Evolutionary conservation across 2,329 filamentous ascomycete species (phyloP).

Genomic region (Penicillium sp.): DNA sequence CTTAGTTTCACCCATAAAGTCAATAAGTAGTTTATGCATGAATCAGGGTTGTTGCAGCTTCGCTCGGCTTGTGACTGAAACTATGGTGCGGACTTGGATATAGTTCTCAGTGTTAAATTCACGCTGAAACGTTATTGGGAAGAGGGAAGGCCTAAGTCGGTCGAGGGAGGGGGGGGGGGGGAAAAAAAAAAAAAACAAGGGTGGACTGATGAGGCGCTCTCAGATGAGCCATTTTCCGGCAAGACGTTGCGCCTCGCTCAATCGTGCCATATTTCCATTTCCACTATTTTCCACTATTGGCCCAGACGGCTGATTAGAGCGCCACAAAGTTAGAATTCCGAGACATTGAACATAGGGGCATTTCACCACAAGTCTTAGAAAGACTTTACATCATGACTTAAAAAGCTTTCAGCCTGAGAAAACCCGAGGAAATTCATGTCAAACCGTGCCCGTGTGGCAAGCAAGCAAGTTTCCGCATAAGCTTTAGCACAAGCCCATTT

Average conservation of each 20-base stretch:
- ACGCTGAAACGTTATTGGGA: constrained; percentile 13
- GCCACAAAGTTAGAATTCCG: not conserved
- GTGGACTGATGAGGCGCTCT: not conserved
- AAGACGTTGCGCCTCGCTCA: not conserved
- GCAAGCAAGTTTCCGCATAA: not conserved
- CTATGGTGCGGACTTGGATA: constrained; percentile 17
- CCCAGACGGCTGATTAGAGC: not conserved
- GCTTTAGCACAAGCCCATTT: not conserved
- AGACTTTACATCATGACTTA: not conserved
- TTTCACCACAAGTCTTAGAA: not conserved
- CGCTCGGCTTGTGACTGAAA: not conserved
- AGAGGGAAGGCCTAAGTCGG: not conserved
- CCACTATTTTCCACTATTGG: not conserved
- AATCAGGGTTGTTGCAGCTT: not conserved
- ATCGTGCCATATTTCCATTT: not conserved
- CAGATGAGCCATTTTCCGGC: not conserved
- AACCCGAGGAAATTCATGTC: not conserved
- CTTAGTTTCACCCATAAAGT: not conserved
- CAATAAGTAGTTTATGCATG: not conserved
- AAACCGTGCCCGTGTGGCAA: not conserved
- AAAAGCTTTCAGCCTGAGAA: not conserved
- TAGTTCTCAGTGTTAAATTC: constrained; percentile 20
- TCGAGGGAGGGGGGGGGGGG: too few relatives aligned
- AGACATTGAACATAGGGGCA: not conserved
- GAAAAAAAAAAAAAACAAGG: too few relatives aligned